phyloP scores from a whole-genome alignment of 768 basidiomycete species.

The Russula abietina region DNA sequence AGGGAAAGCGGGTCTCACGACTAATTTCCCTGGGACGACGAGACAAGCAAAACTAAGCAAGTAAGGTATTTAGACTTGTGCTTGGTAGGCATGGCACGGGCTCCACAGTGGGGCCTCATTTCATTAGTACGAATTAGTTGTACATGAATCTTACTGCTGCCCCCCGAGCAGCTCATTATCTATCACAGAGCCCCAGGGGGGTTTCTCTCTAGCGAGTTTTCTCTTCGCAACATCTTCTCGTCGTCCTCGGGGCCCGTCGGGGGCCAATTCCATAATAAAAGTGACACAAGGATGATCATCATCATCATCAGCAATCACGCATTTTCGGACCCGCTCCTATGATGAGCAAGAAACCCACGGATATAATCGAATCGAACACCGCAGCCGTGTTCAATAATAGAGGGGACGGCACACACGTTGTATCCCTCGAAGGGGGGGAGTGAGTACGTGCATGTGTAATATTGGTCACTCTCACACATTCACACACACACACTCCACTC shows the following conservation, averaged over 20 bases:
- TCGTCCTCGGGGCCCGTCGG: not conserved
- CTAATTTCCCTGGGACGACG: no score
- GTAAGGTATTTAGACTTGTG: slow-evolving; percentile 1
- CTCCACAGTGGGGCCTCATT: not conserved
- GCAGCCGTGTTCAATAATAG: slow-evolving; percentile 1
- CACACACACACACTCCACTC: slow-evolving; percentile 6
- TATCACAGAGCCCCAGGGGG: no score
- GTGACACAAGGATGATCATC: no score
- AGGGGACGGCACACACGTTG: slow-evolving; percentile 18
- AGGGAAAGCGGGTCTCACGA: no score
- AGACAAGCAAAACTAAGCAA: not conserved
- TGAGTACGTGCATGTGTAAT: not conserved
- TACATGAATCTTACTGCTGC: no score
- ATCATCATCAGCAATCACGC: no score
- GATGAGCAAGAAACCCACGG: no score
- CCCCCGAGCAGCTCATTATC: no score
- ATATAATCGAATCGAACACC: not conserved
- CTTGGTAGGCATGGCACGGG: not conserved
- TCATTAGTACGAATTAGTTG: not conserved
- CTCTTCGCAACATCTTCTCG: not conserved
- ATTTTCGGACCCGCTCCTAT: not conserved
- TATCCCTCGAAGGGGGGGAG: slow-evolving; percentile 4
- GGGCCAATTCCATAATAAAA: not conserved
- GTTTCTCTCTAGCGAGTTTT: no score
- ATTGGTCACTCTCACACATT: no score